Percentiles rank a stretch among this genome's conserved stretches.
Evolutionary conservation across 768 basidiomycete genomes (phyloP).

Genomic region (Basidioascus undulatus): DNA sequence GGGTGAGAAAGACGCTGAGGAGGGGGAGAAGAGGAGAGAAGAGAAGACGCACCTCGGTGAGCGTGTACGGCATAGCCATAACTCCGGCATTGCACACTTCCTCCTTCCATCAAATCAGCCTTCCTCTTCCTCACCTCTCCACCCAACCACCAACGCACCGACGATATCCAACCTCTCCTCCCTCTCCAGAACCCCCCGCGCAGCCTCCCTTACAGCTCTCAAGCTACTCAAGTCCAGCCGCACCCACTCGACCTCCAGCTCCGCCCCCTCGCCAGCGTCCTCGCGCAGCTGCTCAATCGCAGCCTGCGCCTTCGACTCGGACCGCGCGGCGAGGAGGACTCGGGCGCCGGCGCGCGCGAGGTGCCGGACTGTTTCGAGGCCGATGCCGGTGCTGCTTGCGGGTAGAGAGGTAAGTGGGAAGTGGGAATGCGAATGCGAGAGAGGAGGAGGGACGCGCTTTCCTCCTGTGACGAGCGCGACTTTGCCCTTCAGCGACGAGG

Average conservation of each 20-base stretch:
- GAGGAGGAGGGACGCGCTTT: slow-evolving; percentile 20
- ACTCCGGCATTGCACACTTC: slow-evolving; percentile 29
- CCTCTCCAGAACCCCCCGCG: slow-evolving; percentile 26
- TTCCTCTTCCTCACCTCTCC: background rate
- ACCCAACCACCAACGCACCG: slow-evolving; percentile 18
- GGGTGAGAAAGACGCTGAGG: background rate
- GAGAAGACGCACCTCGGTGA: slow-evolving; percentile 16
- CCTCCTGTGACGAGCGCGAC: slow-evolving; percentile 35
- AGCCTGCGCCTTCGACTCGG: slow-evolving; percentile 23
- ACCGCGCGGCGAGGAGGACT: slow-evolving; percentile 34
- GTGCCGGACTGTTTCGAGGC: slow-evolving; percentile 28
- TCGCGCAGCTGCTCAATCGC: slow-evolving; percentile 27
- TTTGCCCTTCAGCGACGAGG: slow-evolving; percentile 23
- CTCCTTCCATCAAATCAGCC: slow-evolving; percentile 22
- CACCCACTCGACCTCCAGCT: slow-evolving; percentile 24
- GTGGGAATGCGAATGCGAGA: background rate
- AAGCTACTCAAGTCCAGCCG: slow-evolving; percentile 31
- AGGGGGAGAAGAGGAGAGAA: background rate
- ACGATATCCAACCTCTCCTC: slow-evolving; percentile 34
- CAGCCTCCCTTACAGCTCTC: slow-evolving; percentile 25
- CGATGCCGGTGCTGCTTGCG: slow-evolving; percentile 24
- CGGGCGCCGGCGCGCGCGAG: slow-evolving; percentile 29
- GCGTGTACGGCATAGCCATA: slow-evolving; percentile 12
- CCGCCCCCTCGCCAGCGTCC: slow-evolving; percentile 23
- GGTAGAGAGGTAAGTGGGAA: background rate